Percentiles rank a stretch among this genome's conserved stretches.
Conservation (phyloP, 83 land plant genomes). For the Thuja plicata region DNA sequence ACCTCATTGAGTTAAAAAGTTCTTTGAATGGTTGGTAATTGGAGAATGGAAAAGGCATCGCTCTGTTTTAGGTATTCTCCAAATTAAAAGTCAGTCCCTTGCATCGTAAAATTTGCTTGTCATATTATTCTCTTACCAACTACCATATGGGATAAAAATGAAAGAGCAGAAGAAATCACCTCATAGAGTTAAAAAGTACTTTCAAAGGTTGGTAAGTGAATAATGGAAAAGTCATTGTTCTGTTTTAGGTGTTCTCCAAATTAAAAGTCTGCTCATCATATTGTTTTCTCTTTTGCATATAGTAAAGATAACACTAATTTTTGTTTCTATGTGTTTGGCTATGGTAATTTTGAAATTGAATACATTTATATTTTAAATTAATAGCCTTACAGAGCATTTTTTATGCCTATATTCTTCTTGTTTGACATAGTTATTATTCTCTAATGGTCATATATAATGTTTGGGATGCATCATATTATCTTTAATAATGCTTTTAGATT, state of each 20-base stretch:
- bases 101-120: neutral
- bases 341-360: too few species aligned
- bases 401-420: neutral
- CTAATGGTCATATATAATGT: neutral
- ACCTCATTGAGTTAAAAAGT: neutral
- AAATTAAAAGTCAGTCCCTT: neutral
- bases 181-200: too few species aligned
- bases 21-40: too few species aligned
- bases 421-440: neutral
- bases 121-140: neutral
- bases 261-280: neutral
- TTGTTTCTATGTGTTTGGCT: neutral
- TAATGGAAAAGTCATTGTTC: too few species aligned
- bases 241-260: too few species aligned
- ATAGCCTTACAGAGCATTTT: neutral
- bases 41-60: neutral
- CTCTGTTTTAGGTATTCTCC: too few species aligned
- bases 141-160: too few species aligned
- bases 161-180: neutral
- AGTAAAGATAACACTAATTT: neutral
- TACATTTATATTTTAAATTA: too few species aligned
- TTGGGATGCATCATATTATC: neutral
- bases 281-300: too few species aligned
- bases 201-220: neutral
- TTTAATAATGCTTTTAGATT: neutral